Evolutionary conservation across 148 eudicot genomes (phyloP).

Genomic region (Amaranthus cruentus): DNA sequence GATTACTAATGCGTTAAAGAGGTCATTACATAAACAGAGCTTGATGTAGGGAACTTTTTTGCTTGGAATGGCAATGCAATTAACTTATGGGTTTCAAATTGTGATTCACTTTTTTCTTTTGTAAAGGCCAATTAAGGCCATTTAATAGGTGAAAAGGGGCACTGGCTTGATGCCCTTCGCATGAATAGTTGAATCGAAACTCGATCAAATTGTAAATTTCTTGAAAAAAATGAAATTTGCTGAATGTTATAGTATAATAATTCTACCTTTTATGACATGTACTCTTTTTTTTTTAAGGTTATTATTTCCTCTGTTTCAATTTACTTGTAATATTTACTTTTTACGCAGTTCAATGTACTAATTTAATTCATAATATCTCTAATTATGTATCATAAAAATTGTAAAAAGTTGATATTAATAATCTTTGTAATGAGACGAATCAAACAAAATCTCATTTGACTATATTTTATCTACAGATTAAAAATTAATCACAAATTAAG

Average conservation of each 20-base stretch:
- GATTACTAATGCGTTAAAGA: slow-evolving; percentile 47
- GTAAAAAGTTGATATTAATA: no score
- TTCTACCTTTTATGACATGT: no score
- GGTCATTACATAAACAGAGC: slow-evolving; percentile 39
- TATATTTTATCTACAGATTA: background rate
- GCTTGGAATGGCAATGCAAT: background rate
- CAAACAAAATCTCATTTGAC: no score
- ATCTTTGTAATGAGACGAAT: no score
- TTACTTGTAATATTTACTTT: no score
- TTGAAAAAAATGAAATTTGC: background rate
- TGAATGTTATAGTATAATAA: background rate
- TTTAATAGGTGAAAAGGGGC: background rate
- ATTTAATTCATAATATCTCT: no score
- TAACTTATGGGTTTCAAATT: background rate
- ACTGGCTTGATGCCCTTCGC: slow-evolving; percentile 18
- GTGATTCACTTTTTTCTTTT: background rate
- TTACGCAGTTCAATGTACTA: no score
- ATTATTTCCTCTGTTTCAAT: no score
- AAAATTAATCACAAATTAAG: no score
- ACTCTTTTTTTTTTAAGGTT: no score
- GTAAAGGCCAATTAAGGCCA: background rate
- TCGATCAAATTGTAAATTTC: background rate
- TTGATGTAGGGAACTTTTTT: background rate
- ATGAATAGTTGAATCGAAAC: background rate
- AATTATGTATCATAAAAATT: no score